phyloP scores from a whole-genome alignment of 2,329 filamentous ascomycete species.

The Clarireedia homoeocarpa region DNA sequence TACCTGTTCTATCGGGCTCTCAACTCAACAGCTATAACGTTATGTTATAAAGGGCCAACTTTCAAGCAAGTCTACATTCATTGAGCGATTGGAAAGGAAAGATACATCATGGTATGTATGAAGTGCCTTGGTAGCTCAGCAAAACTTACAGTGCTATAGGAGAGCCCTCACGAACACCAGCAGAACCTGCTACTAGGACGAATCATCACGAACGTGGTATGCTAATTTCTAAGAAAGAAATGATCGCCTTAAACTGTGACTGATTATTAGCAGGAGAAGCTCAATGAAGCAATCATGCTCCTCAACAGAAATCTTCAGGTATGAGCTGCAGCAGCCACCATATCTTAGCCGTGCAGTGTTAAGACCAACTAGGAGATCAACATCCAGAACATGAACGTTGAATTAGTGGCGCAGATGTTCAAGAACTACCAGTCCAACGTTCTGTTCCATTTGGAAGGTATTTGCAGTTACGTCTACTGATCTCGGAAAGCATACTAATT shows the following conservation, averaged over 20 bases:
- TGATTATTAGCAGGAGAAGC: constrained; percentile 64
- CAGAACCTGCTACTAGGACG: constrained; percentile 88
- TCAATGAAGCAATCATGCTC: constrained; percentile 88
- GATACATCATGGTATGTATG: constrained; percentile 13
- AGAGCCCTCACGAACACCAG: constrained; percentile 96
- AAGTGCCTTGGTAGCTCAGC: not conserved
- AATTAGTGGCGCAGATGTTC: constrained; percentile 98
- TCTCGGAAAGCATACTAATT: constrained; percentile 16
- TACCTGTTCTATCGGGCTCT: no score
- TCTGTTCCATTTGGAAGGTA: constrained; percentile 93
- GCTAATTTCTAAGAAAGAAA: constrained; percentile 27
- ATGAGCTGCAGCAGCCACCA: constrained; percentile 13
- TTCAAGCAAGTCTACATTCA: no score
- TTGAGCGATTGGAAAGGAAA: not conserved
- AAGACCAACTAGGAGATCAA: constrained; percentile 71
- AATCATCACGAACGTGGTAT: constrained; percentile 94
- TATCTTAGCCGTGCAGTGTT: not conserved
- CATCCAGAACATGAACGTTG: constrained; percentile 97
- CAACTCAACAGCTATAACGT: no score
- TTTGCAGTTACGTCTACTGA: not conserved
- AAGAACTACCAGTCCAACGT: constrained; percentile 99
- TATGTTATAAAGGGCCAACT: no score
- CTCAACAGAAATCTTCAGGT: constrained; percentile 91
- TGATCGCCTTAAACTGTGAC: not conserved
- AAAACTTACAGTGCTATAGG: constrained; percentile 39